These are phyloP conservation scores for Coelastrella sp. DNA, from an alignment of 139 green algal genomes.

Conservation along the genomic window DNA sequence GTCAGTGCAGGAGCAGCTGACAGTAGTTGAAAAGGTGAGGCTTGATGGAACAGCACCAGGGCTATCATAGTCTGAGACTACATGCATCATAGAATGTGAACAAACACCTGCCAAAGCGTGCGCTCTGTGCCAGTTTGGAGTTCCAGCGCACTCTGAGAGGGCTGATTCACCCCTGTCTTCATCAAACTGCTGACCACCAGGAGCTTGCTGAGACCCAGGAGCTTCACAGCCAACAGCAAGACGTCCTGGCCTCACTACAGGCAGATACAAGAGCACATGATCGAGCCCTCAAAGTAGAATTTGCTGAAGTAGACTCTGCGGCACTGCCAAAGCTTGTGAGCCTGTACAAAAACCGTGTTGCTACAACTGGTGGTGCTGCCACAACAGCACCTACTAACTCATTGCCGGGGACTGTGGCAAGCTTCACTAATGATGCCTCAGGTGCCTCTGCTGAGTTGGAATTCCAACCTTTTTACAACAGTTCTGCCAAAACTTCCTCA, in stretches of 20 bases:
- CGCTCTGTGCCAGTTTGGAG: no score
- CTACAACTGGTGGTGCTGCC: background rate
- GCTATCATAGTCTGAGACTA: background rate
- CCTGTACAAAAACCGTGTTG: slow-evolving; percentile 41
- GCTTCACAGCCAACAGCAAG: slow-evolving; percentile 30
- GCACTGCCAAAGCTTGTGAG: background rate
- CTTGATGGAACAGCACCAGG: background rate
- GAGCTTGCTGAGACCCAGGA: slow-evolving; percentile 36
- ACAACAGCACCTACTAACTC: background rate
- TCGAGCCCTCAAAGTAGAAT: slow-evolving; percentile 9
- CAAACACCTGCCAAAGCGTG: no score
- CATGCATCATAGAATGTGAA: no score
- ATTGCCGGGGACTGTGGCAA: background rate
- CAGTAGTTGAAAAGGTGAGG: slow-evolving; percentile 18
- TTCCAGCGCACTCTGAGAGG: no score
- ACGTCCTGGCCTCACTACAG: background rate
- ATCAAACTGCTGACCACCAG: background rate
- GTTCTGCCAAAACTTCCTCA: background rate
- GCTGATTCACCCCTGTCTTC: no score
- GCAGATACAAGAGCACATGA: slow-evolving; percentile 21
- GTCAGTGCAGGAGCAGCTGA: background rate
- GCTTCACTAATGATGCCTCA: background rate
- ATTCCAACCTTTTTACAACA: background rate
- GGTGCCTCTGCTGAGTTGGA: background rate
- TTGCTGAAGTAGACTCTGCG: background rate